Conservation (phyloP, 768 basidiomycete species). For the Trametes elegans region DNA sequence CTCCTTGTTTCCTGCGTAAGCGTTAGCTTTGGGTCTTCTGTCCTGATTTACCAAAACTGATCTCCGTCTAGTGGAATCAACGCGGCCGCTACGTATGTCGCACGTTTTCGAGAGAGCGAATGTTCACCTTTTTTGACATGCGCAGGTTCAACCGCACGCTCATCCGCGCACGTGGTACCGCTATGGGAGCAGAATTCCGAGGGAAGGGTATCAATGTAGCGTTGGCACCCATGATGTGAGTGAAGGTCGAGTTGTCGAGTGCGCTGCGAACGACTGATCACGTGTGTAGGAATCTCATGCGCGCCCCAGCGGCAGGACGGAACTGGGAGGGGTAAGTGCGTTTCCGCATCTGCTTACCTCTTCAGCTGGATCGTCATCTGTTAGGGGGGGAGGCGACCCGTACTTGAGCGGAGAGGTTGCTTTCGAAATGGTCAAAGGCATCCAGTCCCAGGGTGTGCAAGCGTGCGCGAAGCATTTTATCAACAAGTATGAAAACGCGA, state of each 20-base stretch:
- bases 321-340: conserved; percentile 79
- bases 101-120: neutral
- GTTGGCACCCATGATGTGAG: conserved; percentile 80
- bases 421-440: conserved; percentile 75
- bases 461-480: conserved; percentile 84
- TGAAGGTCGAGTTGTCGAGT: conserved; percentile 2
- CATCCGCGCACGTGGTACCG: conserved; percentile 71
- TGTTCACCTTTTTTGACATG: no score
- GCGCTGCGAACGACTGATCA: neutral
- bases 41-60: neutral
- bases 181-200: conserved; percentile 81
- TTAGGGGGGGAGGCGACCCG: conserved; percentile 57
- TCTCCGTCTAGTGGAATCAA: conserved; percentile 35
- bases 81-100: conserved; percentile 70
- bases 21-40: no score
- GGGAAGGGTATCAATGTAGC: conserved; percentile 85
- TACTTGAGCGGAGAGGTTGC: conserved; percentile 75
- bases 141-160: conserved; percentile 76
- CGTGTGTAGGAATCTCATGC: conserved; percentile 20
- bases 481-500: conserved; percentile 27
- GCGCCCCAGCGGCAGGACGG: conserved; percentile 58
- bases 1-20: conserved; percentile 41
- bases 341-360: no score
- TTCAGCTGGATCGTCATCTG: no score
- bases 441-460: conserved; percentile 80